Evolutionary conservation across 306 rosid species (phyloP).

Genomic region (Ceratonia siliqua): DNA sequence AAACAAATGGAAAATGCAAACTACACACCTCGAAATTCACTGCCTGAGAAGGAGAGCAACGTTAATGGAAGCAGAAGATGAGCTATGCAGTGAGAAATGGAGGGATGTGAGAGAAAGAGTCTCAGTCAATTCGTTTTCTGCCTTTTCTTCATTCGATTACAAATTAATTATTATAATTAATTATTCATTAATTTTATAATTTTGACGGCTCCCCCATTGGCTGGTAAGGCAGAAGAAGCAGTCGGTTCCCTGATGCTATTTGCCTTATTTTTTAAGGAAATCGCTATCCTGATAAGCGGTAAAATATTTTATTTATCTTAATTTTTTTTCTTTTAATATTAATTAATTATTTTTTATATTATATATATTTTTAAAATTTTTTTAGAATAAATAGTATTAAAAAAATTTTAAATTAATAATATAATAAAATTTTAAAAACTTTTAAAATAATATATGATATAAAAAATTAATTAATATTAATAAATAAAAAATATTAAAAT

Average conservation of each 20-base stretch:
- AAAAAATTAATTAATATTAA: no score
- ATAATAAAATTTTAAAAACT: no score
- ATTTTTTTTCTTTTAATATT: no score
- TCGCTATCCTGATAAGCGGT: no score
- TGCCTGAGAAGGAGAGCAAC: constrained; percentile 26
- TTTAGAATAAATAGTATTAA: no score
- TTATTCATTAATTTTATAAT: not conserved
- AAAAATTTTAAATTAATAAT: no score
- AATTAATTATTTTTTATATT: no score
- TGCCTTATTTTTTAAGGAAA: no score
- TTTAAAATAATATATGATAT: no score
- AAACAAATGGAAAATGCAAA: not conserved
- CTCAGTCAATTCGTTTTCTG: constrained; percentile 52
- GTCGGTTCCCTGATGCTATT: not conserved
- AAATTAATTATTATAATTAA: not conserved
- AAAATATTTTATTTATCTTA: no score
- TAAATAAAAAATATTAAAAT: no score
- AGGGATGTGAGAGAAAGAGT: constrained; percentile 20
- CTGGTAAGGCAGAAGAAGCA: constrained; percentile 14
- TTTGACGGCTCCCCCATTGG: not conserved
- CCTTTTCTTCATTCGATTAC: not conserved
- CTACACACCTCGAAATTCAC: constrained; percentile 23
- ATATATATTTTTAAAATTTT: no score
- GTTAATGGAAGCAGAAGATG: constrained; percentile 16
- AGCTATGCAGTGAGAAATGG: constrained; percentile 23